Base-by-base conservation (phyloP, 345 rosid species). In the Eucalyptus fibrosa region DNA sequence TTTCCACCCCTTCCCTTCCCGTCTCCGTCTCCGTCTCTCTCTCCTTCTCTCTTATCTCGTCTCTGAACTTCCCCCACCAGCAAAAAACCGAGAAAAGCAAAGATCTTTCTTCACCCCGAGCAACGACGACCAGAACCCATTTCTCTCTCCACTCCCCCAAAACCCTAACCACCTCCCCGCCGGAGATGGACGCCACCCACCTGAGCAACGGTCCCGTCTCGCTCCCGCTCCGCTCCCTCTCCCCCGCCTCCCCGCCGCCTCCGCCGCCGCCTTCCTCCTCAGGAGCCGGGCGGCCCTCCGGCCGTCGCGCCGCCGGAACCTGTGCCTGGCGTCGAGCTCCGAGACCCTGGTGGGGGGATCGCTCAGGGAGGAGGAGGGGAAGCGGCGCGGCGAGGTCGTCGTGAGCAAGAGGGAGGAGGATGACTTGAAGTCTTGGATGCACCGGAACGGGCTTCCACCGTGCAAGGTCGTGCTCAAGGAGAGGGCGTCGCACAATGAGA, bases 351-450 rank as follows among this genome's bases (percentile, higher is more conserved):
- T 96, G 34, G 93, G 96, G 6, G 95, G 94, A 80, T 93, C 97
- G 30, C 86, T 47, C 11, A 77, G 90, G n/a, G 93, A 93, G 60
- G 95, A 93, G 55, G 95, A 92, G 11, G 93, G 92, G 47, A 93
- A 91, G 88, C 88, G 89, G 15, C 89, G 56, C 1, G 87, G 80
- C 87, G 89, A 87, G 17, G 91, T 34, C 80, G 91, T 91, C 87
- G 93, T 90, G 86, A 94, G 93, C 93, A 94, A 87, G 91, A 95
- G 92, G 92, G 96, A 91, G 91, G 96, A 91, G 18, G 95, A 91
- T 30, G 99, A 96, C 93, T 94, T 97, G 94, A 97, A 97, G 94
- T 87, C 92, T 14, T 97, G 99, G 99, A 96, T 97, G 99, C 98
- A 96, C 89, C 92, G 93, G 90, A 97, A 95, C 10, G 99, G 99